Conservation (phyloP, 1,284 basidiomycete genomes). For the Lentinus polychrous region DNA sequence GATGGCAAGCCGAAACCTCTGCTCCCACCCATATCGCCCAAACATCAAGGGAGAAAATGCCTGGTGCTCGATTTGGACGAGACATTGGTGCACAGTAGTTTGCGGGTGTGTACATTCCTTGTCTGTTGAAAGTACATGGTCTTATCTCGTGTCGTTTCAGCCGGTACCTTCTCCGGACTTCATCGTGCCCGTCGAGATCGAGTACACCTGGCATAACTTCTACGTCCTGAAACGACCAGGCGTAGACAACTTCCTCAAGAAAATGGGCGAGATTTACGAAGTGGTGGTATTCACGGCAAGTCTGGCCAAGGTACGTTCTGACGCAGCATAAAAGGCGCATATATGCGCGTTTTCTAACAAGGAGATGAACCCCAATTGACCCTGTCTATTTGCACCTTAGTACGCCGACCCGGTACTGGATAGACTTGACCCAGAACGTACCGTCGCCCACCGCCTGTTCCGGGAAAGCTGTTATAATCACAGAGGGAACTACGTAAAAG, state of each 20-base stretch:
- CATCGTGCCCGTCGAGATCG: constrained; percentile 98
- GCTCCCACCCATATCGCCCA: constrained; percentile 69
- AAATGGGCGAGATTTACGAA: constrained; percentile 98
- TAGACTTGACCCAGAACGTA: constrained; percentile 88
- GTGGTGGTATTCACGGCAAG: constrained; percentile 97
- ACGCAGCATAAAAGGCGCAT: neutral
- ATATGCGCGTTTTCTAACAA: neutral
- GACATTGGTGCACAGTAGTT: constrained; percentile 90
- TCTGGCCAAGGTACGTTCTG: constrained; percentile 74
- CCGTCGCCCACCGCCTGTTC: constrained; percentile 95
- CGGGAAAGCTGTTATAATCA: constrained; percentile 99
- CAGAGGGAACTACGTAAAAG: constrained; percentile 99
- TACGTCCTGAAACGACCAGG: constrained; percentile 99
- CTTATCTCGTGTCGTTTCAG: constrained; percentile 33
- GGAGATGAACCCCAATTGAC: constrained; percentile 10
- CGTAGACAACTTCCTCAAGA: constrained; percentile 92
- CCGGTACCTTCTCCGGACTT: constrained; percentile 95
- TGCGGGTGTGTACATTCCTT: constrained; percentile 59
- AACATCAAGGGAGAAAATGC: constrained; percentile 84
- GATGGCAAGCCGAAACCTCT: constrained; percentile 86
- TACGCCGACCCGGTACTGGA: constrained; percentile 98
- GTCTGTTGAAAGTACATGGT: neutral
- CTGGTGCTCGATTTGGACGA: constrained; percentile 94
- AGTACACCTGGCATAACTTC: constrained; percentile 95
- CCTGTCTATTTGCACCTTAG: constrained; percentile 39